phyloP scores from a whole-genome alignment of 768 basidiomycete species.

The Tricholoma hemisulphureum region DNA sequence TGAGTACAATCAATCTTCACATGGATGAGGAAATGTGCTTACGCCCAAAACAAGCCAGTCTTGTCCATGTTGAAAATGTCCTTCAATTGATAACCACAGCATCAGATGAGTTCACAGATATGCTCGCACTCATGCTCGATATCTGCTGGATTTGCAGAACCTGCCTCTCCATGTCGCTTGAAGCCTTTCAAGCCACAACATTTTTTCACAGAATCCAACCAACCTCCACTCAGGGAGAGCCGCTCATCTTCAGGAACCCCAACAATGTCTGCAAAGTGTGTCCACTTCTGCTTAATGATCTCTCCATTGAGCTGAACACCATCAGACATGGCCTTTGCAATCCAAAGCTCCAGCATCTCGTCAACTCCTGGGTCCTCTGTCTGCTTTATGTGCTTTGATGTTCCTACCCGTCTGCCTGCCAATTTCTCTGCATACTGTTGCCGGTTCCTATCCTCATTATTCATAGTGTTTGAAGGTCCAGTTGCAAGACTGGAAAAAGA shows the following conservation, averaged over 20 bases:
- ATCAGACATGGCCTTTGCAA: conserved; percentile 27
- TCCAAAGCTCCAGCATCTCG: conserved; percentile 11
- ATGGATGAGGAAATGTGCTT: not conserved
- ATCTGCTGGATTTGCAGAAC: conserved; percentile 18
- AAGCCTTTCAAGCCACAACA: conserved; percentile 19
- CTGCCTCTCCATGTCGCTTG: conserved; percentile 34
- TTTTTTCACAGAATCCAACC: conserved; percentile 28
- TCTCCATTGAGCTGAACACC: conserved; percentile 31
- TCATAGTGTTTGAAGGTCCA: too few relatives aligned
- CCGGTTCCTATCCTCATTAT: conserved; percentile 17
- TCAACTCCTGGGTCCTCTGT: conserved; percentile 3
- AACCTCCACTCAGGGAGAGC: conserved; percentile 35
- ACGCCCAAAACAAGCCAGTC: conserved; percentile 29
- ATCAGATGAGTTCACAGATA: conserved; percentile 25
- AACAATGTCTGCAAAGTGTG: conserved; percentile 29
- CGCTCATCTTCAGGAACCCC: conserved; percentile 31
- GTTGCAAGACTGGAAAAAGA: too few relatives aligned
- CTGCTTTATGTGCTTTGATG: conserved; percentile 6
- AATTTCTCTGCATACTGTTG: conserved; percentile 8
- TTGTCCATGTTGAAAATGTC: too few relatives aligned
- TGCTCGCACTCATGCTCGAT: conserved; percentile 24
- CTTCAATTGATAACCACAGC: conserved; percentile 24
- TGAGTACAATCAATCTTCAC: conserved; percentile 5
- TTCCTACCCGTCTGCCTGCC: not conserved
- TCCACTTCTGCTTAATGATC: conserved; percentile 35